These are phyloP conservation scores for Arachis monticola DNA, from an alignment of 331 rosid genomes.

Conservation along the genomic window DNA sequence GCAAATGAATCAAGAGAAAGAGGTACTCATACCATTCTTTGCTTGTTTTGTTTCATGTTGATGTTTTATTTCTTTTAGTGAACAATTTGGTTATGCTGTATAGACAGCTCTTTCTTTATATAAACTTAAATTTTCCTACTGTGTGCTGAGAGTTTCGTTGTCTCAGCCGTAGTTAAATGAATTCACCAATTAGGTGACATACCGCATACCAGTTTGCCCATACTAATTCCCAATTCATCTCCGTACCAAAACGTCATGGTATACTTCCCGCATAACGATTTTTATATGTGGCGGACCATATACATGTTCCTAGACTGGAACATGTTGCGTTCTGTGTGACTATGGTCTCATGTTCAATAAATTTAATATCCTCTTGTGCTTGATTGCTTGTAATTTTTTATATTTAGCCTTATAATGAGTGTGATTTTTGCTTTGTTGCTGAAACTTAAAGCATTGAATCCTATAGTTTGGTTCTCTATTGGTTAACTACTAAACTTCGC, in stretches of 20 bases:
- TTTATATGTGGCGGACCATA: too few relatives aligned
- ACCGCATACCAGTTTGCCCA: too few relatives aligned
- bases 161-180: background rate
- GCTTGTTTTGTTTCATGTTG: conserved; percentile 21
- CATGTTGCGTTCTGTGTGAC: too few relatives aligned
- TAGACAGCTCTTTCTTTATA: conserved; percentile 1
- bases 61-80: conserved; percentile 15
- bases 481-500: conserved; percentile 20
- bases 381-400: background rate
- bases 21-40: conserved; percentile 57
- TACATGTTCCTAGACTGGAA: too few relatives aligned
- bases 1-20: conserved; percentile 92
- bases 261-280: too few relatives aligned
- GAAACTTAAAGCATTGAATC: conserved; percentile 29
- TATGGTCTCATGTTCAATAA: background rate
- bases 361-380: conserved; percentile 25
- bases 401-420: conserved; percentile 11
- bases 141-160: conserved; percentile 11
- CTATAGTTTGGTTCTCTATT: conserved; percentile 34
- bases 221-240: too few relatives aligned
- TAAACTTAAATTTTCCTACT: conserved; percentile 18
- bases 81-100: conserved; percentile 4
- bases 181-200: too few relatives aligned
- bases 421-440: conserved; percentile 5
- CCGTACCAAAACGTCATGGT: too few relatives aligned